phyloP scores from a whole-genome alignment of 2,329 filamentous ascomycete genomes.

The Nothophaeocryptopus gaeumannii region DNA sequence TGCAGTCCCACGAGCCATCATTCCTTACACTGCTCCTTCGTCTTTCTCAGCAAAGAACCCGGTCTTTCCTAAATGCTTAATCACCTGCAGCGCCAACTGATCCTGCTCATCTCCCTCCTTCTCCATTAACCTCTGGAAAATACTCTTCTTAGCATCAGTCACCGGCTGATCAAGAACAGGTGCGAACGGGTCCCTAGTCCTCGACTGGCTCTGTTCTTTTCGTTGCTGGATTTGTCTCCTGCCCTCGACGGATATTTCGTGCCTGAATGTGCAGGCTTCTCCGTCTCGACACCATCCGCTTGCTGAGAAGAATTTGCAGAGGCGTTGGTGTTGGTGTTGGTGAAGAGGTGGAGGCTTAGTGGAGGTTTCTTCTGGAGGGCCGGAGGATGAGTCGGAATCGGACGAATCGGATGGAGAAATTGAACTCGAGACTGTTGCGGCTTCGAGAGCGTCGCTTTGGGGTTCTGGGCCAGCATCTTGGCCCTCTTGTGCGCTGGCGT shows the following conservation, averaged over 20 bases:
- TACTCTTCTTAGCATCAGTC: slow-evolving; percentile 14
- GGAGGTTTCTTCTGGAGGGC: slow-evolving; percentile 38
- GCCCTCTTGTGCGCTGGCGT: no score
- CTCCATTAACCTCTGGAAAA: slow-evolving; percentile 39
- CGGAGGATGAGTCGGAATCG: slow-evolving; percentile 25
- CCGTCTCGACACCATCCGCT: slow-evolving; percentile 36
- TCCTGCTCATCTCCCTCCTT: slow-evolving; percentile 46
- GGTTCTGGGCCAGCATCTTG: no score
- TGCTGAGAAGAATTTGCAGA: slow-evolving; percentile 32
- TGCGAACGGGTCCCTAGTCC: slow-evolving; percentile 18
- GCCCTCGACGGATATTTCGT: slow-evolving; percentile 25
- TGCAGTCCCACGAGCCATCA: no score
- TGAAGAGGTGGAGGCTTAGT: slow-evolving; percentile 32
- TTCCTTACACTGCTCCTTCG: no score
- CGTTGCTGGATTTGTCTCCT: slow-evolving; percentile 1
- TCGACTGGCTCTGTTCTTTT: slow-evolving; percentile 6
- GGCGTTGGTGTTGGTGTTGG: slow-evolving; percentile 4
- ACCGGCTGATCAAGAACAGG: slow-evolving; percentile 19
- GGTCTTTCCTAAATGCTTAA: slow-evolving; percentile 45
- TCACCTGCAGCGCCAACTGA: slow-evolving; percentile 43
- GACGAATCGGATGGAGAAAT: no score
- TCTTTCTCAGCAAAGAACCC: slow-evolving; percentile 37
- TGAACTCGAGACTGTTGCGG: no score
- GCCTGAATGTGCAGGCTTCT: slow-evolving; percentile 33
- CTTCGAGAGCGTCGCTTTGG: no score